These are phyloP conservation scores for Rhododendron ovatum DNA, from an alignment of 148 eudicot genomes.

Conservation along the genomic window DNA sequence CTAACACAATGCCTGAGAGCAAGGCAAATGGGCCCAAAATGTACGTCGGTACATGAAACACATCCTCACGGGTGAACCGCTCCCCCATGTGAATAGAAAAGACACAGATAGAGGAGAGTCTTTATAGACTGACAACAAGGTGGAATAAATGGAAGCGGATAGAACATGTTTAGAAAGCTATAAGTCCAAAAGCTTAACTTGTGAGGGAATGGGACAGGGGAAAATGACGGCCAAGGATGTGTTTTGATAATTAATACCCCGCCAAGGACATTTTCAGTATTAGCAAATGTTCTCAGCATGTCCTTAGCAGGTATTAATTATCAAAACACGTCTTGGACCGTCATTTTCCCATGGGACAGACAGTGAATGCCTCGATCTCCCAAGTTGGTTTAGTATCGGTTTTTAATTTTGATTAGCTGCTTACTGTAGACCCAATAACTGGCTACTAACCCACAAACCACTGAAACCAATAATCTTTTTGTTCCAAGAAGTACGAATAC, in stretches of 20 bases:
- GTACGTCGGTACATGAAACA: background rate
- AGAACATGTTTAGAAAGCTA: background rate
- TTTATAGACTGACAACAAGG: background rate
- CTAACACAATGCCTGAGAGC: background rate
- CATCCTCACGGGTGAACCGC: background rate
- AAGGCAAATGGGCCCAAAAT: background rate
- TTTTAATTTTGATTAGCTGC: background rate
- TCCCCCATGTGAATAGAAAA: background rate
- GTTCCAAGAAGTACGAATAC: background rate
- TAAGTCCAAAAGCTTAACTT: background rate
- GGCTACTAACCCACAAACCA: background rate
- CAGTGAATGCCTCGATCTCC: background rate
- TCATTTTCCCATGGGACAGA: background rate
- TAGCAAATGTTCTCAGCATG: too few species aligned
- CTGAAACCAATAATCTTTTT: background rate
- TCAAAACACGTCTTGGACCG: too few species aligned
- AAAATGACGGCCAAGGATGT: too few species aligned
- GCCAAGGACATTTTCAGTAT: too few species aligned
- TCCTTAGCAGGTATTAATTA: too few species aligned
- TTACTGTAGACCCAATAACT: background rate
- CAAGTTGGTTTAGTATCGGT: background rate
- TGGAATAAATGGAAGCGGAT: background rate
- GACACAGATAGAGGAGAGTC: background rate
- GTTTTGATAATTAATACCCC: too few species aligned
- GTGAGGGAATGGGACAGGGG: background rate